Base-by-base conservation (phyloP, 805 yeast species). In the Metschnikowia corniflorae region DNA sequence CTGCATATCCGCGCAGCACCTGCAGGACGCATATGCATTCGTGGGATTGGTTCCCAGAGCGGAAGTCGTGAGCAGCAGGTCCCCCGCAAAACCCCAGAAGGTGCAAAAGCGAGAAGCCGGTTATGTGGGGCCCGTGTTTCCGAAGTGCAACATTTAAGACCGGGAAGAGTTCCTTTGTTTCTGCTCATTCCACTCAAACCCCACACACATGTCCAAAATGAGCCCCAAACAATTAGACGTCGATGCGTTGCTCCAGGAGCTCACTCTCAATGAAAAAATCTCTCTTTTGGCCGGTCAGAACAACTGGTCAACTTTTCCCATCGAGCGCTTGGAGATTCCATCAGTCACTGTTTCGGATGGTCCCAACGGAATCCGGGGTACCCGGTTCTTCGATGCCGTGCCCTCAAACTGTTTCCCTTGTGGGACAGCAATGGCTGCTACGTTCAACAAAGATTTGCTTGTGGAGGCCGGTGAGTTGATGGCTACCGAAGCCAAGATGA, bases 341-440 rank as follows among this genome's bases (percentile, higher is more conserved):
- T 26, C 43, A 6, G 40, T 44, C 9, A 40, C 51, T 0, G 53
- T 54, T 7, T 48, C 51, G 3, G 84, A 78, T 52, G 84, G 84
- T 14, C 84, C 84, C 31, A 78, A 78, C 49, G 84, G 84, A 44
- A 65, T 77, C 31, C 63, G 83, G 44, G 83, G 83, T 17, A 75
- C 78, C 15, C 66, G 60, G 28, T 75, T 76, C 49, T 73, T 75
- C 50, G 61, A 70, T 42, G 65, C 74, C 26, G 61, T 65, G 16
- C 78, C 78, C 6, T 65, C 80, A 28, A 79, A 77, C 42, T 76
- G 80, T 43, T 66, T 78, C 47, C 80, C 83, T 6, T 71, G 75
- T 50, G 83, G 82, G 20, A 75, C 83, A 7, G 82, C 68, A 4
- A 51, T 78, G 51, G 82, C 77, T 2, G 57, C 82, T 3, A 72